Evolutionary conservation across 2,329 filamentous ascomycete genomes (phyloP), one percentile per base, ranked within the genome.

Genomic region (Scopulariopsis brevicaulis): DNA sequence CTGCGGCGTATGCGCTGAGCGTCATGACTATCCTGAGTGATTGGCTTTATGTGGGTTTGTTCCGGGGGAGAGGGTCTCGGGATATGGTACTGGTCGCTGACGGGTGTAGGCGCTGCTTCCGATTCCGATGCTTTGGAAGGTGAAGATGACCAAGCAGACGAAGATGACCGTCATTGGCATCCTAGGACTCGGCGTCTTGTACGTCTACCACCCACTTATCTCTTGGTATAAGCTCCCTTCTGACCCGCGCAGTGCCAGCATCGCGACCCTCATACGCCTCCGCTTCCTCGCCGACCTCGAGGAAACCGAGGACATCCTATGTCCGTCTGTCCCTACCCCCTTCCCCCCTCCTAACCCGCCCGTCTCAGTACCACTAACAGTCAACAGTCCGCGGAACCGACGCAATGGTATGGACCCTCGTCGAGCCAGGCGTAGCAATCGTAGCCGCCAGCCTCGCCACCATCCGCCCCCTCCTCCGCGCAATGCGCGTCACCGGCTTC

Each of bases 361-460:
- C 22, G 11, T n/a, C 1, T 32, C 2, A n/a, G 22, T 15, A 10
- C 28, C 18, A 55, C 51, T n/a, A 48, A 18, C 34, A 24, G 43
- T 14, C 20, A 55, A 25, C 50, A 57, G 77, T 72, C 64, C 71
- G 72, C 56, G 76, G 73, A 24, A 81, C 78, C 4, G 70, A 79
- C 60, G 73, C 78, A 40, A 78, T 79, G 73, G 71, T 81, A 7
- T 82, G 79, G 79, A 81, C 77, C 11, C 67, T 82, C n/a, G 69
- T 82, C 57, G 79, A 82, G 63, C 78, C 79, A 1, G 79, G 78
- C 6, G 74, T 82, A 24, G 79, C 78, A 59, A 82, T 82, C 53
- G 66, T 77, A 28, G 79, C 79, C 14, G 75, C 79, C 1, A 80
- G 77, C 60, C 69, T 82, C 12, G 77, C 77, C 24, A 82, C 79